Base-by-base conservation (phyloP, 2,329 filamentous ascomycete species). In the Penicillium sp. region DNA sequence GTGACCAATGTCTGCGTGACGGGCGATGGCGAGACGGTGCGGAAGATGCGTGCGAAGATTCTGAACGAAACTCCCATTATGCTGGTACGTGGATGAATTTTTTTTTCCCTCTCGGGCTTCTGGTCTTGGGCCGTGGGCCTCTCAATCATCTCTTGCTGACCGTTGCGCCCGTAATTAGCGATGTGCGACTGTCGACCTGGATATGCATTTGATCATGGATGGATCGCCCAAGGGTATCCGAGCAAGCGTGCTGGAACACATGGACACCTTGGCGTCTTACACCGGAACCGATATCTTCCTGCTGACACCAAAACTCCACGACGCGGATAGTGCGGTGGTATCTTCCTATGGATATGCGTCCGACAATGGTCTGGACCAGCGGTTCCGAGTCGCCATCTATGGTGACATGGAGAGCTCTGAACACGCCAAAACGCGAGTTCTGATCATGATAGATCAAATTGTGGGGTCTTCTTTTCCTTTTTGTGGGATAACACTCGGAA, bases 261-360 rank as follows among this genome's bases (percentile, higher is more conserved):
- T 98, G 54, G 88, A 97, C 66, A 83, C 84, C 48, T 84, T 95
- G 59, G 87, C 93, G 8, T 79, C 76, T 52, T 94, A 86, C 60
- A 96, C 90, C 47, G 93, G 93, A 36, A 91, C 94, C 38, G 93
- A 98, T 67, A 94, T 98, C 54, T 98, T 98, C 68, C 75, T 98
- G 33, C 79, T 98, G 35, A 90, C 89, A 41, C 90, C 93, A 3
- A 95, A 94, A 67, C 78, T 90, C 50, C 83, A 85, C 18, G 79
- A 83, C 60, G 85, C 87, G 9, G 83, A 94, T 53, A 82, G 84
- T 30, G 81, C 84, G 40, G 78, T 82, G 27, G 75, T 86, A 48
- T 86, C 86, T 31, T 88, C 86, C 51, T 81, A 83, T 62, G 79
- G 80, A 19, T 86, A 88, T 58, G 81, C 81, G 25, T 83, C 93